These are phyloP conservation scores for Mycena olivaceomarginata DNA, from an alignment of 768 basidiomycete species.

Conservation along the genomic window DNA sequence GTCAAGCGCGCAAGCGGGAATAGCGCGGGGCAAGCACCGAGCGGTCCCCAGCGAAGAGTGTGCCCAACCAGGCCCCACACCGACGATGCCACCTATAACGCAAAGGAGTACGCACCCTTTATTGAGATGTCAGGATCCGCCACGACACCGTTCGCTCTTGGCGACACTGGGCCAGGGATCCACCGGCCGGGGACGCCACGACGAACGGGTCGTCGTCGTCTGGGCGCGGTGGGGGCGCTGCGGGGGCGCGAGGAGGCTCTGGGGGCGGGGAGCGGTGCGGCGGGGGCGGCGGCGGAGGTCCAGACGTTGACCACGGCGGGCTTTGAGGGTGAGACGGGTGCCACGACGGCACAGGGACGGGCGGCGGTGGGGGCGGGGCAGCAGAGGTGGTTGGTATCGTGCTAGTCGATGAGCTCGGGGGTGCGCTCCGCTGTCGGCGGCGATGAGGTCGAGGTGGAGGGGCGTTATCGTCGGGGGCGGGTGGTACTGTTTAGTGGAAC, in stretches of 20 bases:
- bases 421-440: background rate
- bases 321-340: slow-evolving; percentile 11
- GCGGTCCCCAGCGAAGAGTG: too few relatives aligned
- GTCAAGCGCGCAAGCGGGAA: too few relatives aligned
- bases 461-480: background rate
- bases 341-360: background rate
- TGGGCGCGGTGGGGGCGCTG: slow-evolving; percentile 5
- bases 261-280: background rate
- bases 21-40: too few relatives aligned
- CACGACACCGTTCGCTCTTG: slow-evolving; percentile 22
- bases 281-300: slow-evolving; percentile 37
- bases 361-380: background rate
- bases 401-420: background rate
- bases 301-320: slow-evolving; percentile 37
- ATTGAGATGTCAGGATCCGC: background rate
- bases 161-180: slow-evolving; percentile 38
- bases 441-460: background rate
- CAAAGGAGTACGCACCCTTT: slow-evolving; percentile 2
- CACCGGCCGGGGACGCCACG: slow-evolving; percentile 8
- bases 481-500: background rate
- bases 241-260: background rate
- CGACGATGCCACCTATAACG: background rate
- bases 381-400: background rate
- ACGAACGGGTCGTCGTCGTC: slow-evolving; percentile 37
- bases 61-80: too few relatives aligned